Evolutionary conservation across 805 yeast species (phyloP), one percentile per base, ranked within the genome.

Genomic region (Alloascoidea africana): DNA sequence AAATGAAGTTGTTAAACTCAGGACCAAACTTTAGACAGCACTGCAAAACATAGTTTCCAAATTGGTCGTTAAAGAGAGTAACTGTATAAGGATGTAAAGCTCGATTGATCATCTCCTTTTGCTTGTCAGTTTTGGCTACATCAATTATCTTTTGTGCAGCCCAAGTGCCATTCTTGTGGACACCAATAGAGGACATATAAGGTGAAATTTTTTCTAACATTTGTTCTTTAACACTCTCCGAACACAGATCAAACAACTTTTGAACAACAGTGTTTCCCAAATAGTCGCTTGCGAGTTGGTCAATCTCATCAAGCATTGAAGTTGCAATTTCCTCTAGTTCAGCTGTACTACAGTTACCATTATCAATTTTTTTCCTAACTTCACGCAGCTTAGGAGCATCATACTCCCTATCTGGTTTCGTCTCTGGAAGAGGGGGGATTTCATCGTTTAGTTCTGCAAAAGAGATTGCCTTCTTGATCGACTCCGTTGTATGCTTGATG

Each of bases 131-230:
- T 44, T 65, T 57, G 4, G 76, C 70, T 39, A 68, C 68, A 43
- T 70, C 70, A 44, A 82, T 78, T 54, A 82, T 70, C 53, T 81
- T 82, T 54, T 82, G 93, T 27, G 86, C 82, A 3, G 87, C 91
- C 93, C 93, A 82, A 3, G 94, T 82, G 47, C 94, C 94, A 54
- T 82, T 82, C 49, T 82, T 82, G 55, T 82, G 94, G 41, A 79
- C 76, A 50, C 87, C 81, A 69, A 81, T 74, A 45, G 80, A 84
- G 1, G 86, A 73, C 44, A 82, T 58, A 49, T 63, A 80, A 19
- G 80, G 83, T 3, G 74, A 57, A 17, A 82, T 68, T 46, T 68
- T 70, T 47, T 75, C 71, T 38, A 82, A 62, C 76, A 82, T 75
- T 47, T 75, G 66, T 45, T 76, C 70, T 47, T 76, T 76, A 38